Percentiles rank a stretch among this genome's conserved stretches.
phyloP scores from a whole-genome alignment of 192 early-diverging fungal species.

The Coemansia sp. region DNA sequence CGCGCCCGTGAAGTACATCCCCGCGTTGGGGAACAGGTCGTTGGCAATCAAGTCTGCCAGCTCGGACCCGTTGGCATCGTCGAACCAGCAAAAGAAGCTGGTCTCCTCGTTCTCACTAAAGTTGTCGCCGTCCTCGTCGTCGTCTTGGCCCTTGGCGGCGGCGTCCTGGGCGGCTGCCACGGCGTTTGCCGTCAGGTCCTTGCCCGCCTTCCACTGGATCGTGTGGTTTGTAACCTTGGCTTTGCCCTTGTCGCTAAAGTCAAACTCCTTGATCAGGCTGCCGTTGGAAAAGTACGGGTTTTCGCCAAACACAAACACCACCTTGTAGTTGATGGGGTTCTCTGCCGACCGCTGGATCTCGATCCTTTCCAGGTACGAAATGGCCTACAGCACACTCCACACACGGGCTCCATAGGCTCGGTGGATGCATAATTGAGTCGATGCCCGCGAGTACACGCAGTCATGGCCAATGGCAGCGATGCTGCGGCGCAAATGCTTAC shows the following conservation, averaged over 20 bases:
- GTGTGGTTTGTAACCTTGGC: conserved; percentile 49
- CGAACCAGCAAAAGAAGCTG: conserved; percentile 50
- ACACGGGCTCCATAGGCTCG: no score
- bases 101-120: conserved; percentile 39
- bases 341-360: conserved; percentile 42
- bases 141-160: conserved; percentile 26
- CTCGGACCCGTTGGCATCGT: conserved; percentile 44
- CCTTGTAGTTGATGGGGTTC: conserved; percentile 51
- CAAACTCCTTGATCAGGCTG: conserved; percentile 53
- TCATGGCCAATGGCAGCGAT: not conserved
- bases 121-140: conserved; percentile 39
- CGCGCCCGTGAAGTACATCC: conserved; percentile 86
- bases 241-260: conserved; percentile 55
- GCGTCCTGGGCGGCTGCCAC: no score
- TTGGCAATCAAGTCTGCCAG: conserved; percentile 44
- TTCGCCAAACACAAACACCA: conserved; percentile 51
- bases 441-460: no score
- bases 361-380: conserved; percentile 86
- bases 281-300: conserved; percentile 55
- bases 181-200: conserved; percentile 53
- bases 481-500: conserved; percentile 7
- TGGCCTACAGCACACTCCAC: conserved; percentile 30
- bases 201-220: conserved; percentile 58
- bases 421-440: no score
- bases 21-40: conserved; percentile 66